Conservation (phyloP, 2,329 filamentous ascomycete genomes). For the Penicillium nordicum region DNA sequence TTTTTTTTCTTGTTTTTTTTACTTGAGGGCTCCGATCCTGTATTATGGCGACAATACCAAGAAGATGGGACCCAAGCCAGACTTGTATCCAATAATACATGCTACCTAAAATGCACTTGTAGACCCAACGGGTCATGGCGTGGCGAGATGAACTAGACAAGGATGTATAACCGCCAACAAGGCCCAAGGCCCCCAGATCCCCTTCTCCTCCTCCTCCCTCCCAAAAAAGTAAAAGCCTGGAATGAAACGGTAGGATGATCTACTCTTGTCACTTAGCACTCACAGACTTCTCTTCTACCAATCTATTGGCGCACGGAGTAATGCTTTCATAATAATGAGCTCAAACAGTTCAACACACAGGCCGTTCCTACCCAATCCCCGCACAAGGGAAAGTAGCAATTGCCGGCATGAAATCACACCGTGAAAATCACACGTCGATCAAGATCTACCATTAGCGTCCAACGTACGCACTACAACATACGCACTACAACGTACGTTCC, state of each 20-base stretch:
- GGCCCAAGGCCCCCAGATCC: background rate
- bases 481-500: background rate
- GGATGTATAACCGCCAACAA: background rate
- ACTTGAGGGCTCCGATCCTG: background rate
- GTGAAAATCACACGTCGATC: constrained; percentile 11
- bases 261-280: background rate
- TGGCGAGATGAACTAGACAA: background rate
- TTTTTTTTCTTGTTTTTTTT: too few relatives aligned
- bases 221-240: background rate
- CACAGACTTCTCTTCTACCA: background rate
- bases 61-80: background rate
- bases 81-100: background rate
- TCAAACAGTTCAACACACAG: background rate
- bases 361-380: constrained; percentile 1
- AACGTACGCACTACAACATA: background rate
- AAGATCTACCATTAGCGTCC: constrained; percentile 18
- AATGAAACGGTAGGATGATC: constrained; percentile 25
- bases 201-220: too few relatives aligned
- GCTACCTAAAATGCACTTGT: background rate
- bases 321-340: background rate
- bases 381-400: constrained; percentile 10
- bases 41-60: background rate
- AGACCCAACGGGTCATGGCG: background rate
- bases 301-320: background rate
- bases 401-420: constrained; percentile 10